A percentile compares a stretch with the other conserved stretches of the same genome.
Evolutionary conservation across 306 rosid species (phyloP).

Genomic region (Mimosa bimucronata): DNA sequence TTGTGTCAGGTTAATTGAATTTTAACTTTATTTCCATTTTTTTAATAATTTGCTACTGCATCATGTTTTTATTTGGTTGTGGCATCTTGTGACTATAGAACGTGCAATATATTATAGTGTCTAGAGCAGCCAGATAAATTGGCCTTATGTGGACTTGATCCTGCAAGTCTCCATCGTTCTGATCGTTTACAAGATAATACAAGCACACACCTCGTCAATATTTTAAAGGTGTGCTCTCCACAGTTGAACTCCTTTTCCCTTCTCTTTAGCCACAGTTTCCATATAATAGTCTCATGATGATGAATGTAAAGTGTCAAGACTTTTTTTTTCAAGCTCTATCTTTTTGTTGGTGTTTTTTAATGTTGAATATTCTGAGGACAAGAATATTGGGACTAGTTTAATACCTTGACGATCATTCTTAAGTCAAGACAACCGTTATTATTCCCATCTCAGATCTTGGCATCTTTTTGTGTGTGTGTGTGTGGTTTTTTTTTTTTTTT

Average conservation of each 20-base stretch:
- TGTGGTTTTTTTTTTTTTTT: too few species aligned
- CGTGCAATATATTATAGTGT: constrained; percentile 47
- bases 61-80: constrained; percentile 20
- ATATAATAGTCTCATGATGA: constrained; percentile 2
- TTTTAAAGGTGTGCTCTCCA: constrained; percentile 69
- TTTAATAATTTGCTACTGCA: constrained; percentile 33
- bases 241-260: constrained; percentile 29
- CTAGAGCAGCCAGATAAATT: constrained; percentile 73
- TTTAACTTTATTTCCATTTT: constrained; percentile 27
- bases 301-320: background rate
- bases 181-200: constrained; percentile 87
- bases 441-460: constrained; percentile 13
- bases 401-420: constrained; percentile 4
- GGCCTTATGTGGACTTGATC: constrained; percentile 89
- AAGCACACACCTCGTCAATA: constrained; percentile 67
- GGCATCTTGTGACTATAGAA: constrained; percentile 38
- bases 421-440: constrained; percentile 14
- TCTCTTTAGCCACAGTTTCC: constrained; percentile 12
- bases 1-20: constrained; percentile 24
- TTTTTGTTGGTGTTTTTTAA: background rate
- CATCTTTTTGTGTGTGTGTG: background rate
- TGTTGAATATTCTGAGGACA: constrained; percentile 14
- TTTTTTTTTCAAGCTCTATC: constrained; percentile 21
- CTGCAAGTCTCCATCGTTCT: constrained; percentile 69
- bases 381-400: constrained; percentile 18